These are phyloP conservation scores for Teunomyces stri DNA, from an alignment of 805 yeast species.

Conservation along the genomic window DNA sequence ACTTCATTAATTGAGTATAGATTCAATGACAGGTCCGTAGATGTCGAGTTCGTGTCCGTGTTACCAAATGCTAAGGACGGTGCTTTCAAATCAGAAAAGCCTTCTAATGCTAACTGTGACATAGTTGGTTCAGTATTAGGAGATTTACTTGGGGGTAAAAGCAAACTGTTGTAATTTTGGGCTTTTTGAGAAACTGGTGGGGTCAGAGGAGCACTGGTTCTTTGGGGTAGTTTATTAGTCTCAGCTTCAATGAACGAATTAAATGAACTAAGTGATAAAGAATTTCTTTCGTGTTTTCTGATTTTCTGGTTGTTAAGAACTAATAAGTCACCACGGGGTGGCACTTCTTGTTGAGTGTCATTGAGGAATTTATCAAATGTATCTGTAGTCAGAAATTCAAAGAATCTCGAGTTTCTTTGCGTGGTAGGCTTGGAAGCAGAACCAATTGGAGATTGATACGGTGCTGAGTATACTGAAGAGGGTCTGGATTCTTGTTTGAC, in stretches of 20 bases:
- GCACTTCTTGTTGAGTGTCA: constrained; percentile 20
- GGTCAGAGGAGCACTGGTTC: not conserved
- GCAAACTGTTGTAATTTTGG: no score
- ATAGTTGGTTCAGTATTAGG: not conserved
- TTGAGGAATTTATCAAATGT: constrained; percentile 15
- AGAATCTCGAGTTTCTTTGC: constrained; percentile 4
- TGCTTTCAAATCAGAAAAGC: not conserved
- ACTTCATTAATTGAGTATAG: constrained; percentile 5
- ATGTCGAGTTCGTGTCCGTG: not conserved
- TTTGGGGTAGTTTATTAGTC: not conserved
- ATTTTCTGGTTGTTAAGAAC: constrained; percentile 12
- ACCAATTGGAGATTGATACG: not conserved
- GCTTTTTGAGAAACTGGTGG: not conserved
- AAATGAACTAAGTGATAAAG: constrained; percentile 18
- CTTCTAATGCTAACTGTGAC: not conserved
- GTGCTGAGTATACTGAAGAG: not conserved
- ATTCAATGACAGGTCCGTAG: constrained; percentile 5
- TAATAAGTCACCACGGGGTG: constrained; percentile 23
- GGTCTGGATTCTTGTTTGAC: not conserved
- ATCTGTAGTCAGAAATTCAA: constrained; percentile 9
- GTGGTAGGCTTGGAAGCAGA: constrained; percentile 3
- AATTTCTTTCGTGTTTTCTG: constrained; percentile 15
- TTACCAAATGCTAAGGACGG: constrained; percentile 1
- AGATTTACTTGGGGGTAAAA: no score
- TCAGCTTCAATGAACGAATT: constrained; percentile 12